These are phyloP conservation scores for Pseudonitzschia delicatissima DNA, from an alignment of 108 stramenopile genomes.

Conservation along the genomic window DNA sequence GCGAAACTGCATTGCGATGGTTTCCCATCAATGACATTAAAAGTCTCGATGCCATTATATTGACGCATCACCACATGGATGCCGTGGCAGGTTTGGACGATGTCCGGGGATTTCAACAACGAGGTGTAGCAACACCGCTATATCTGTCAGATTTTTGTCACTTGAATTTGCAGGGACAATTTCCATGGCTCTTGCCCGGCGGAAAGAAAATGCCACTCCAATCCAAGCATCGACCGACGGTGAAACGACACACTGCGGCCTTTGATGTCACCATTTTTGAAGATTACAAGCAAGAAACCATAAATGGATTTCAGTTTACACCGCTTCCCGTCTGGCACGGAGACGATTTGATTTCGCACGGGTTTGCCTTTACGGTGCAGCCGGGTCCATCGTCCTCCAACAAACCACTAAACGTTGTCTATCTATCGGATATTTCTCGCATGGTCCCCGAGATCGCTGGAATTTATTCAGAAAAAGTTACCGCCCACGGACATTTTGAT, in stretches of 20 bases:
- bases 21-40: slow-evolving; percentile 57
- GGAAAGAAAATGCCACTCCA: slow-evolving; percentile 1
- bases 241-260: slow-evolving; percentile 63
- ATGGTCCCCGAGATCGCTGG: slow-evolving; percentile 69
- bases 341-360: slow-evolving; percentile 75
- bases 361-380: slow-evolving; percentile 78
- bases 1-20: slow-evolving; percentile 76
- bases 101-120: slow-evolving; percentile 71
- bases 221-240: slow-evolving; percentile 17
- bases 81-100: slow-evolving; percentile 82
- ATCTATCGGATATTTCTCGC: slow-evolving; percentile 79
- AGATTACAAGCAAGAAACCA: slow-evolving; percentile 40
- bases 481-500: slow-evolving; percentile 80
- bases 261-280: slow-evolving; percentile 57
- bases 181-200: slow-evolving; percentile 71
- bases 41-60: slow-evolving; percentile 66
- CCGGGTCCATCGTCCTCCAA: background rate
- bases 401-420: slow-evolving; percentile 56
- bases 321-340: slow-evolving; percentile 87
- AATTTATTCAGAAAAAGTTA: slow-evolving; percentile 55
- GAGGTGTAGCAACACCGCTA: slow-evolving; percentile 28
- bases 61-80: slow-evolving; percentile 86
- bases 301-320: slow-evolving; percentile 51
- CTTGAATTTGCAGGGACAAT: slow-evolving; percentile 43
- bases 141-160: slow-evolving; percentile 53